phyloP scores from a whole-genome alignment of 257 asterid species.

The Nemophila menziesii region DNA sequence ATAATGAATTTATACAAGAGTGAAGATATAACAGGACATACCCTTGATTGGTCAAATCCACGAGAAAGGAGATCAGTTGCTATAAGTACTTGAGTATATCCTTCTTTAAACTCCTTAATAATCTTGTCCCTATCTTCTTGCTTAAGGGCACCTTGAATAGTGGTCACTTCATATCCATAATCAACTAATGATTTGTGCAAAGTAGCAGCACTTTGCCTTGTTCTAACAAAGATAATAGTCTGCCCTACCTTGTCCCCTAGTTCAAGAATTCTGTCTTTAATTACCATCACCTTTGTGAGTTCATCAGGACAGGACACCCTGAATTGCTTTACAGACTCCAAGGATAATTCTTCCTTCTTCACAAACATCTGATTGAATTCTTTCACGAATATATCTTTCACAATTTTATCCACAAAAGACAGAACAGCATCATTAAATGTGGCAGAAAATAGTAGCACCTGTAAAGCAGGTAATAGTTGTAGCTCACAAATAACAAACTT shows the following conservation, averaged over 20 bases:
- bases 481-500: conserved; percentile 1
- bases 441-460: conserved; percentile 49
- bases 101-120: conserved; percentile 75
- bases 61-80: conserved; percentile 92
- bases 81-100: conserved; percentile 81
- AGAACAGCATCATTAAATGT: conserved; percentile 69
- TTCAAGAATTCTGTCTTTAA: conserved; percentile 80
- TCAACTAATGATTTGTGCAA: conserved; percentile 47
- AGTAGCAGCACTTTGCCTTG: conserved; percentile 37
- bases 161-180: conserved; percentile 78
- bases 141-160: conserved; percentile 74
- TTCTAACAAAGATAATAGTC: conserved; percentile 61
- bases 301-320: conserved; percentile 90
- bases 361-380: conserved; percentile 73
- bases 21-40: conserved; percentile 12
- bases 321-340: conserved; percentile 42
- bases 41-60: conserved; percentile 93
- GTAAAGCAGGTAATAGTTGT: not conserved
- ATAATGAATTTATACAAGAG: not conserved
- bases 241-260: conserved; percentile 84
- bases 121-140: conserved; percentile 65
- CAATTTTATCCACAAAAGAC: conserved; percentile 44
- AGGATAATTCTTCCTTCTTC: conserved; percentile 38
- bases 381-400: conserved; percentile 28
- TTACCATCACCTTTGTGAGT: conserved; percentile 57